Base-by-base conservation (phyloP, 345 rosid species). In the Viola odorata region DNA sequence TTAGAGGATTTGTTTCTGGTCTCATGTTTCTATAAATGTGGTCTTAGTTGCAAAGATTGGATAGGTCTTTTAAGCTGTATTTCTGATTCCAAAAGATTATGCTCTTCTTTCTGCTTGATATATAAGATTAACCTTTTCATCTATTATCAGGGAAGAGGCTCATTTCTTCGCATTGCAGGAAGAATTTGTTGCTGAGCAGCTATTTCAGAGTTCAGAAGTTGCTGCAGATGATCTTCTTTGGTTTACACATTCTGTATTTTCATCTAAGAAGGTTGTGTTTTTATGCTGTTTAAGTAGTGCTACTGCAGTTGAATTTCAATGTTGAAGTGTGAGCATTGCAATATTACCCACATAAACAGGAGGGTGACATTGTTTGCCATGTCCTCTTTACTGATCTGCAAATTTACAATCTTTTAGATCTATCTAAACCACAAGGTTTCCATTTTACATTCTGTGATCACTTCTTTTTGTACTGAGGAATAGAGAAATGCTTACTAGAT, bases 151-250 rank as follows among this genome's bases (percentile, higher is more conserved):
- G 97, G 85, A 94, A 70, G 90, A 81, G 67, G 73, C 78, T 45
- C 65, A 58, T 52, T 84, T 77, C 70, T 90, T 86, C 82, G 77
- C 85, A 69, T 66, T 85, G 73, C 99, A 84, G 66, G 97, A 90
- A 67, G 88, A 85, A 50, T 86, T 86, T 75, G 81, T 90, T 58
- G 87, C 96, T 52, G 99, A 94, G 61, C 91, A 84, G 70, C 75
- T 94, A 47, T 94, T 84, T 81, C 88, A 85, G 69, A 81, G 80
- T 78, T 76, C 87, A 49, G 86, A 83, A 71, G 77, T 75, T 74
- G 78, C 84, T 63, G 73, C 81, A 16, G 90, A 83, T 59, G 85
- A 83, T 79, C 95, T 94, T 75, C 77, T 87, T 62, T 70, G 83
- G 83, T 75, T 81, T n/a, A 65, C 75, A 1, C 74, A 78, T 69